These are phyloP conservation scores for Tetraselmis striata DNA, from an alignment of 139 green algal genomes.

Conservation along the genomic window DNA sequence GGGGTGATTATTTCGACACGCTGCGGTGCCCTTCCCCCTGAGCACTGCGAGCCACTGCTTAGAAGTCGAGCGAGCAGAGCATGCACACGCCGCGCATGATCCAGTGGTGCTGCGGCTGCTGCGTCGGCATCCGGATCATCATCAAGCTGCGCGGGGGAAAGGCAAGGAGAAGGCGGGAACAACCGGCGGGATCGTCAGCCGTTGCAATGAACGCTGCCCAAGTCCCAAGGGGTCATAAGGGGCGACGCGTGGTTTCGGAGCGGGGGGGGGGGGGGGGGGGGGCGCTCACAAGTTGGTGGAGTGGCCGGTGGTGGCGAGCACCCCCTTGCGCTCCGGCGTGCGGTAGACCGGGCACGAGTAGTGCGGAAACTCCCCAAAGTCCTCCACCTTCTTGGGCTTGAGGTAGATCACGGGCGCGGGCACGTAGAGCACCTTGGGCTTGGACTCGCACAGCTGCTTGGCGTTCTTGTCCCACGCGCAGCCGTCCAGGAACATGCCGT, in stretches of 20 bases:
- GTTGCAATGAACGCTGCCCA: not conserved
- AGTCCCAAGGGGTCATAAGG: too few species aligned
- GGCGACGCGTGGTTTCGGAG: not conserved
- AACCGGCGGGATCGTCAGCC: not conserved
- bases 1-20: not conserved
- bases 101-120: constrained; percentile 53
- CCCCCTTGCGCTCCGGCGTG: constrained; percentile 22
- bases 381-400: constrained; percentile 38
- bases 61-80: constrained; percentile 28
- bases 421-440: constrained; percentile 57
- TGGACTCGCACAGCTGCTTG: constrained; percentile 49
- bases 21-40: not conserved
- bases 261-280: too few species aligned
- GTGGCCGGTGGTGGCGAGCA: constrained; percentile 70
- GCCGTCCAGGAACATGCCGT: constrained; percentile 74
- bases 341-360: constrained; percentile 33
- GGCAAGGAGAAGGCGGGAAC: not conserved
- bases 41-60: not conserved
- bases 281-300: constrained; percentile 67
- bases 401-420: constrained; percentile 64
- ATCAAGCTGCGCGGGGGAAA: constrained; percentile 30
- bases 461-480: constrained; percentile 43
- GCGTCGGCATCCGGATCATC: constrained; percentile 55
- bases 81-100: constrained; percentile 62
- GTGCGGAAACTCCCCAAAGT: constrained; percentile 13